Base-by-base conservation (phyloP, 148 eudicot species). In the Diospyros lotus region DNA sequence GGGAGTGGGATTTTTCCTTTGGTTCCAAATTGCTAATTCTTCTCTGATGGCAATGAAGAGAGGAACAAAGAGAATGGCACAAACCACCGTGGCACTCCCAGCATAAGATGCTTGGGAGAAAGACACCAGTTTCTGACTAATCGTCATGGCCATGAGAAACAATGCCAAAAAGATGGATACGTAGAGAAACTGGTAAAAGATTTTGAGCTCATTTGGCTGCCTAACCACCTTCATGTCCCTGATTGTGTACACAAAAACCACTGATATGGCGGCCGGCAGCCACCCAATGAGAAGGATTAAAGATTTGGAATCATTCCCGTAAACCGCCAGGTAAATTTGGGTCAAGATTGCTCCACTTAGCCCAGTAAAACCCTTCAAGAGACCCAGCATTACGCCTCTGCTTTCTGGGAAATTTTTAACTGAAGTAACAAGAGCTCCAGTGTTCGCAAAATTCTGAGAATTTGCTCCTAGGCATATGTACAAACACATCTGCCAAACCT, bases 391-490 rank as follows among this genome's bases (percentile, higher is more conserved):
- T 42, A 65, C 4, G 44, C 77, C 77, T 28, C 77, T 39, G 48
- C 54, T 43, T 18, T 74, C 62, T 4, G 77, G 77, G 71, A 74
- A 74, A 60, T 74, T 74, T 18, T 42, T 64, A 13, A 74, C 69
- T 10, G 77, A 74, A 4, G 70, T 64, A 1, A 74, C 77, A 12
- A 74, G 69, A 50, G 77, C 71, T 42, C 77, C 77, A 2, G 77
- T 74, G 63, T 74, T 74, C 0, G 77, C 77, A 18, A 74, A 74
- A 12, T 74, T 74, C 60, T 74, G 77, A 1, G 77, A 74, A 12
- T 74, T 74, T 1, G 77, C 77, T 53, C 77, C 77, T 8, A 74
- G 64, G 69, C 77, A 64, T 5, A 74, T 74, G 63, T 74, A 74
- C 62, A 65, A 3, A 74, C 77, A 65, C 77, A 74, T 65, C 9